phyloP scores from a whole-genome alignment of 306 rosid species.

The Prunus mongolica region DNA sequence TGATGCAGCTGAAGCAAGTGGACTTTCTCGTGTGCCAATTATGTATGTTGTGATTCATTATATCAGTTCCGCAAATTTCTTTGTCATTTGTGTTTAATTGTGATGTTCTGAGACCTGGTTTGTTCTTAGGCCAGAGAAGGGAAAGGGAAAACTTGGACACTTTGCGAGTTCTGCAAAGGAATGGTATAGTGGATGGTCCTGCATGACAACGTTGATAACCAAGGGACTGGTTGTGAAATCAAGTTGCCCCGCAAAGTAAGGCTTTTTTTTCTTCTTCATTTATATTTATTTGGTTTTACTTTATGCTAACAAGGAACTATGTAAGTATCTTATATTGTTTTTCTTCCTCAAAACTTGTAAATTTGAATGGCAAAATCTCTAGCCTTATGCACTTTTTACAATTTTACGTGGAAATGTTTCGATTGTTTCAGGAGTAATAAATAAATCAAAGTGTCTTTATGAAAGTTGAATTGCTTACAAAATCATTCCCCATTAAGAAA shows the following conservation, averaged over 20 bases:
- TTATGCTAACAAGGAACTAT: not conserved
- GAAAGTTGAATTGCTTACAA: not conserved
- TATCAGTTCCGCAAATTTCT: slow-evolving; percentile 4
- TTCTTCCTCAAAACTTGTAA: not conserved
- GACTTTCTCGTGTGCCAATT: slow-evolving; percentile 76
- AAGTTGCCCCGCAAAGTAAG: slow-evolving; percentile 91
- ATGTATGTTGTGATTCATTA: slow-evolving; percentile 42
- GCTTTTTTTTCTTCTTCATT: slow-evolving; percentile 2
- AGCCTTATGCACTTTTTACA: not conserved
- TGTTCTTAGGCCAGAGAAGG: slow-evolving; percentile 73
- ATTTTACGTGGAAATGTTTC: not conserved
- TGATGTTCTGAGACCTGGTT: slow-evolving; percentile 14
- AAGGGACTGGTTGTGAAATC: slow-evolving; percentile 85
- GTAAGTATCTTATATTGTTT: not conserved
- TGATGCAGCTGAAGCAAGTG: slow-evolving; percentile 94
- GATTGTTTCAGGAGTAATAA: not conserved
- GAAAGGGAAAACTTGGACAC: slow-evolving; percentile 67
- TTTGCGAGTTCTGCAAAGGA: slow-evolving; percentile 66
- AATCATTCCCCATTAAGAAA: not conserved
- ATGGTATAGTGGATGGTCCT: slow-evolving; percentile 94
- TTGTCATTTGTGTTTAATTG: slow-evolving; percentile 3
- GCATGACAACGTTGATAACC: slow-evolving; percentile 75
- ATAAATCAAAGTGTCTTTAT: not conserved
- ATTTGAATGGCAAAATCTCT: not conserved
- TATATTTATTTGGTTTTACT: not conserved